Base-by-base conservation (phyloP, 1,139 yeast species). In the Wickerhamiella pararugosa region DNA sequence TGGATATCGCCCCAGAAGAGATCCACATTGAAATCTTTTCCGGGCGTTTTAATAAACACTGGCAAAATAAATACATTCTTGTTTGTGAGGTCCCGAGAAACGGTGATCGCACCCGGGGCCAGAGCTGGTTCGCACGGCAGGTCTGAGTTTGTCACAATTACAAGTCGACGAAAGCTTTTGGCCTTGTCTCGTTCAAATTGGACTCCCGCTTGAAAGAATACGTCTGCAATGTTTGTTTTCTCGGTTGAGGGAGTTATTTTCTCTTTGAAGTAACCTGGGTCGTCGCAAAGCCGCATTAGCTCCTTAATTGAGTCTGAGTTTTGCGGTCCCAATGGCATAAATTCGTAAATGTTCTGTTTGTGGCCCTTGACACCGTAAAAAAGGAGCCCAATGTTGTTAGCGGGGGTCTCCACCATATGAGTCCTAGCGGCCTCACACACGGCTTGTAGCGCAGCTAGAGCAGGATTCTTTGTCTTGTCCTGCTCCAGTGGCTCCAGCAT, bases 81-180 rank as follows among this genome's bases (percentile, higher is more conserved):
- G 8, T 39, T 42, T 10, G 45, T 53, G 40, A 55, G 43, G 57
- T 83, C 93, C 39, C 70, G 68, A 27, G 81, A 68, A 5, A 78
- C 65, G 21, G 73, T 72, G 53, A 78, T 71, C 11, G 84, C 57
- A 9, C 47, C 61, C 29, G 59, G 57, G 42, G 63, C 63, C 7
- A 57, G 55, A 9, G 58, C 56, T 0, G 57, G 49, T 39, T 62
- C 60, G 47, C 65, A 61, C 0, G 84, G 84, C 29, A 57, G 54
- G 48, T 75, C 81, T 49, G 73, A 69, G 52, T 75, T 75, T 0
- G 83, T 76, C 48, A 78, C 70, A n/a, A 75, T 51, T 45, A 77
- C 69, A 1, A 77, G 54, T 43, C 66, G 48, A 29, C 63, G 51
- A 9, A 53, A 48, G 28, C 48, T 10, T 30, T 32, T 29, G 34